These are phyloP conservation scores for Rosa persica DNA, from an alignment of 306 rosid species.

Conservation along the genomic window DNA sequence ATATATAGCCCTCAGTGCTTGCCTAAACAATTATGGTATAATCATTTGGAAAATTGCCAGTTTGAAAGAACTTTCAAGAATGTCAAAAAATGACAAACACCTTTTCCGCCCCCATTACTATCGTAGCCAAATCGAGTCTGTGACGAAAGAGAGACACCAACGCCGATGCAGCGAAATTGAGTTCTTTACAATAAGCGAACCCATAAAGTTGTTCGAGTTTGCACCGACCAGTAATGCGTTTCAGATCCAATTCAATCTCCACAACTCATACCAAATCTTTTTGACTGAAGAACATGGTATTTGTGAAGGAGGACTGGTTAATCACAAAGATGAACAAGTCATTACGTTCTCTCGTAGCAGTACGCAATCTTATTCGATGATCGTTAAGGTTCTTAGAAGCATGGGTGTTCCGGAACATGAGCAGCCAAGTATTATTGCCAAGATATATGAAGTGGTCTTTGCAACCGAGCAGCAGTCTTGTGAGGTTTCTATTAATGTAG, in stretches of 20 bases:
- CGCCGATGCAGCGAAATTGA: too few species aligned
- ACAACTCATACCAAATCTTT: background rate
- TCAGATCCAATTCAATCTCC: background rate
- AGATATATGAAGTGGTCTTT: background rate
- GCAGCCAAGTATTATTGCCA: background rate
- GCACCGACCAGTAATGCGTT: background rate
- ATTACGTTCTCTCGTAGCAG: background rate
- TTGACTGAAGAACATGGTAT: too few species aligned
- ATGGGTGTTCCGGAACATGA: background rate
- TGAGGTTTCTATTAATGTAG: background rate
- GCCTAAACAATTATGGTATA: too few species aligned
- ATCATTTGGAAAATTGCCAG: too few species aligned
- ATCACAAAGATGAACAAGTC: background rate
- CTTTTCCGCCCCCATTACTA: too few species aligned
- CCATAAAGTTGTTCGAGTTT: background rate
- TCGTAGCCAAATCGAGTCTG: too few species aligned
- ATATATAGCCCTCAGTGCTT: too few species aligned
- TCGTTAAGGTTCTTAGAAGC: background rate
- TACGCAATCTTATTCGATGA: background rate
- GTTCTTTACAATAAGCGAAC: background rate
- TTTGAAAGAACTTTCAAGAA: background rate
- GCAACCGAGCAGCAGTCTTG: background rate
- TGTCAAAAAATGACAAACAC: too few species aligned
- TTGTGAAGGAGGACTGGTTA: too few species aligned
- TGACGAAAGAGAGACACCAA: too few species aligned